Evolutionary conservation across 139 green algal genomes (phyloP), one percentile per base, ranked within the genome.

Genomic region (Trebouxia sp.): DNA sequence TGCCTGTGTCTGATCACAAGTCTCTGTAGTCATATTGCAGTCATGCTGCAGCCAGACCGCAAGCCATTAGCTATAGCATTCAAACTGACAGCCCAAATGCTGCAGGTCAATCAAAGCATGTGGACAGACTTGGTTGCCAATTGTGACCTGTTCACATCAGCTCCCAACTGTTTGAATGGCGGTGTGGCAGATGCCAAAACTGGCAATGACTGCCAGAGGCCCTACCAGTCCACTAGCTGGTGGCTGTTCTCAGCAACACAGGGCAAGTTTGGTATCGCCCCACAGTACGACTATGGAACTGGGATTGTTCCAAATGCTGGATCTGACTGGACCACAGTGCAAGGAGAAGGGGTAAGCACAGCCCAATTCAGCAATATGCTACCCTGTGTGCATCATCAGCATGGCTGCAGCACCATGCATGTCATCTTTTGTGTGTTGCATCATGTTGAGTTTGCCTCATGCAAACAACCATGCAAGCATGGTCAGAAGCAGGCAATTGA

Each of bases 241-340:
- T 77, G 69, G 69, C 41, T 77, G 24, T 28, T 38, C 14, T 51
- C 41, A 26, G 41, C 22, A 12, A 77, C 41, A 6, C 12, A 41
- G 26, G 43, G 43, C 0, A 56, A 53, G 41, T 38, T 51, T 15
- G 22, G 39, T 41, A 77, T 53, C 39, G 28, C 24, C 14, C 62
- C 55, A 17, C 65, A 77, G 37, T 74, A 56, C 28, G 35, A 74
- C 22, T 81, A 56, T 41, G 76, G 56, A 35, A 81, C 76, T 42
- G 76, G 76, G 20, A 39, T 81, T 72, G 76, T 81, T 3, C 76
- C 76, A 8, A 81, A 81, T 22, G 38, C 43, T 70, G 76, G 76
- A 9, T 35, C 38, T 17, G 50, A 48, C 37, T 81, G 76, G 69
- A 32, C 24, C 6, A 77, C 62, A 43, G 35, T 72, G 7, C 62